Percentiles rank a stretch among this genome's conserved stretches.
These are phyloP conservation scores for Ceratobasidium theobromae DNA, from an alignment of 1,284 basidiomycete genomes.

Conservation along the genomic window DNA sequence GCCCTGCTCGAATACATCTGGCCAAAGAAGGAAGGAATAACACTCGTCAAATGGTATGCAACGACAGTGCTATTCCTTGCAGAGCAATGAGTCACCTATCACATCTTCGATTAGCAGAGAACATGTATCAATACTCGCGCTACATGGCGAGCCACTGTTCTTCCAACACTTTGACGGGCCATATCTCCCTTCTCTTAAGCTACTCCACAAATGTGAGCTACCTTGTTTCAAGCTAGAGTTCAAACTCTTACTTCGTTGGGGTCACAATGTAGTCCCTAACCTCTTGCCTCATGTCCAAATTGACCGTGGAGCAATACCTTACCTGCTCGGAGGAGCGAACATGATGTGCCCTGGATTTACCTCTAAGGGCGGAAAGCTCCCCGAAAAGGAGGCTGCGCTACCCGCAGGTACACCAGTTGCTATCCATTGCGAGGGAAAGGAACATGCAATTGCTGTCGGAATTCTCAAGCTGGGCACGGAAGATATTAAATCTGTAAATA, in stretches of 20 bases:
- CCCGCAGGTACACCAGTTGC: slow-evolving; percentile 75
- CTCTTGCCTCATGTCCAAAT: slow-evolving; percentile 87
- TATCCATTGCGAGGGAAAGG: slow-evolving; percentile 95
- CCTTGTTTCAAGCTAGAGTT: slow-evolving; percentile 22
- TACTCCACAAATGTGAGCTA: slow-evolving; percentile 86
- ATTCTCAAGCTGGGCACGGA: slow-evolving; percentile 81
- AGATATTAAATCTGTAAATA: slow-evolving; percentile 87
- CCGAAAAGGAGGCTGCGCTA: slow-evolving; percentile 69
- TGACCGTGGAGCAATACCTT: slow-evolving; percentile 97
- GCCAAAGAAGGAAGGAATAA: slow-evolving; percentile 97
- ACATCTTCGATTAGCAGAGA: slow-evolving; percentile 70
- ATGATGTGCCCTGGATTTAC: slow-evolving; percentile 98
- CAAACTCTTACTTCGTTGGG: neutral
- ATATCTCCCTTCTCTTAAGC: slow-evolving; percentile 81
- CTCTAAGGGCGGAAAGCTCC: slow-evolving; percentile 86
- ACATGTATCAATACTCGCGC: slow-evolving; percentile 89
- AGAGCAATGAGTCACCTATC: slow-evolving; percentile 15
- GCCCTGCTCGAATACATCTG: slow-evolving; percentile 89
- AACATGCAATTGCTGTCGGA: slow-evolving; percentile 87
- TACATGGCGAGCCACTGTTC: slow-evolving; percentile 85
- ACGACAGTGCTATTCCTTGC: neutral
- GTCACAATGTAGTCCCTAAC: slow-evolving; percentile 69
- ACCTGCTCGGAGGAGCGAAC: slow-evolving; percentile 88
- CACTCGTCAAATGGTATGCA: slow-evolving; percentile 87
- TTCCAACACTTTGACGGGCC: slow-evolving; percentile 98